phyloP scores from a whole-genome alignment of 2,329 filamentous ascomycete species.

The Parafenestella ontariensis region DNA sequence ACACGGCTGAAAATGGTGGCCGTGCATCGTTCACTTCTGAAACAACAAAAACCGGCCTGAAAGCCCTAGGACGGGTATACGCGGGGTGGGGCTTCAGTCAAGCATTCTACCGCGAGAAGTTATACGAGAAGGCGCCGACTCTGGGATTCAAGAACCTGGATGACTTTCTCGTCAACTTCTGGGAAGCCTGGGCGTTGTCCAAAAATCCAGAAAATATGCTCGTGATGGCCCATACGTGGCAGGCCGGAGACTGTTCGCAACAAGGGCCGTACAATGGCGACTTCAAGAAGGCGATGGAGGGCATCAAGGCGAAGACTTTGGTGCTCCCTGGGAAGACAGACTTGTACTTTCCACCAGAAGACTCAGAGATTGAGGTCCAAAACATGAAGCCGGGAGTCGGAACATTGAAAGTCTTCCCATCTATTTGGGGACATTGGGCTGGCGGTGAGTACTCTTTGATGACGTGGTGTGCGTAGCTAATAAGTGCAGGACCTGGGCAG shows the following conservation, averaged over 20 bases:
- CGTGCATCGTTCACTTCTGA: constrained; percentile 60
- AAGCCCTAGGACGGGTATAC: constrained; percentile 76
- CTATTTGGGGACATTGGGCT: constrained; percentile 68
- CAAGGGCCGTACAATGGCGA: constrained; percentile 73
- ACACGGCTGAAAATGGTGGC: constrained; percentile 30
- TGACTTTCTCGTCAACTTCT: constrained; percentile 76
- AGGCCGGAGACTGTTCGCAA: constrained; percentile 72
- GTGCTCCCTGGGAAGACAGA: constrained; percentile 77
- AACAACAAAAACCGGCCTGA: constrained; percentile 65
- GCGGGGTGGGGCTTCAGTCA: constrained; percentile 84
- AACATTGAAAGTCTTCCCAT: constrained; percentile 61
- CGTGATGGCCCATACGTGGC: constrained; percentile 80
- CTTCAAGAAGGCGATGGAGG: constrained; percentile 66
- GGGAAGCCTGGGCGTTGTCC: constrained; percentile 75
- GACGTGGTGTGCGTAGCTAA: constrained; percentile 11
- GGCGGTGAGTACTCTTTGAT: constrained; percentile 52
- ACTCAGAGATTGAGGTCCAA: constrained; percentile 75
- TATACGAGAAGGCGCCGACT: constrained; percentile 64
- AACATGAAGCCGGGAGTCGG: constrained; percentile 68
- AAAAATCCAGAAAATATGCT: constrained; percentile 80
- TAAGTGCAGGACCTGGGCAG: constrained; percentile 66
- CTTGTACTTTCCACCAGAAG: constrained; percentile 82
- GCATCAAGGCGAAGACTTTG: constrained; percentile 74
- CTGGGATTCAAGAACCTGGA: constrained; percentile 73
- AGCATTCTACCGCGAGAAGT: constrained; percentile 74